Base-by-base conservation (phyloP, 306 rosid species). In the Trifolium repens region DNA sequence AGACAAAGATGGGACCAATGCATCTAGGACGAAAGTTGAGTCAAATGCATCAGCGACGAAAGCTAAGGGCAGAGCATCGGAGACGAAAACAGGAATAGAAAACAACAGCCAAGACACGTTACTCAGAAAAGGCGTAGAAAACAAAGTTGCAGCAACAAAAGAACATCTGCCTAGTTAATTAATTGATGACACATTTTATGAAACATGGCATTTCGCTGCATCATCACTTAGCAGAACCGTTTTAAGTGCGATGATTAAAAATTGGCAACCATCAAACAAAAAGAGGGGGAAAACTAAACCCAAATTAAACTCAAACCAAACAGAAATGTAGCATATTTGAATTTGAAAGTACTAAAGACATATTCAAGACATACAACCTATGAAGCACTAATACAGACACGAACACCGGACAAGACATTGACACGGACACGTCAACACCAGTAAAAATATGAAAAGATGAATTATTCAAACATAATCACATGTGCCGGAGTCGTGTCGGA, bases 181-280 rank as follows among this genome's bases (percentile, higher is more conserved):
- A 65, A 65, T 65, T 5, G 34, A 65, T 5, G 30, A 64, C 4
- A 1, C 22, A 17, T 40, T 39, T 39, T 2, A 64, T 39, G 34
- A 40, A 66, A 66, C 52, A 66, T 40, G 35, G 71, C 53, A 66
- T 40, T 66, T 66, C 6, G 8, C 54, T 49, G 26, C 57, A 67
- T 67, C 71, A 11, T 66, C 72, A 24, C 12, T 22, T 67, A 67
- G 37, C 72, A 67, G 34, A 43, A 62, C 44, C 46, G 0, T 32
- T 32, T 32, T 62, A 62, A 37, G 12, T 32, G 68, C 68, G 34
- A 34, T 15, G 13, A 34, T n/a, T 62, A 37, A 26, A 57, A 58
- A 11, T 2, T 58, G 16, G 37, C 64, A 16, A 27, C 35, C 64
- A 24, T 58, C 64, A 58, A 58, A 27, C 64, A 58, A 58, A 58